A percentile compares a stretch with the other conserved stretches of the same genome.
These are phyloP conservation scores for Metschnikowia similis DNA, from an alignment of 805 yeast species.

Conservation along the genomic window DNA sequence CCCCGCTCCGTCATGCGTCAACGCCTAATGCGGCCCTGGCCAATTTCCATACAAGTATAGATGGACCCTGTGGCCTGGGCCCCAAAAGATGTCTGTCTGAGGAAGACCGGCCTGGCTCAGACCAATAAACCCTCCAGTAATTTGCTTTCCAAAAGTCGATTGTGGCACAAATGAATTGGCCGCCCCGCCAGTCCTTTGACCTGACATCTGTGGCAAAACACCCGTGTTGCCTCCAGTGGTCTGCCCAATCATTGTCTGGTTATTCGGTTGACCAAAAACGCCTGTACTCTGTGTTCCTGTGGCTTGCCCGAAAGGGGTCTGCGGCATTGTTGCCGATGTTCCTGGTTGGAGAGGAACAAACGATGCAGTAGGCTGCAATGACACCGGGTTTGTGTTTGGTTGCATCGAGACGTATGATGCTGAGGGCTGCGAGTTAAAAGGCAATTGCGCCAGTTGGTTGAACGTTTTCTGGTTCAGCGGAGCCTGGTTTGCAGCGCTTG, in stretches of 20 bases:
- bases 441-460: constrained; percentile 25
- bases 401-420: constrained; percentile 1
- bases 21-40: too few species aligned
- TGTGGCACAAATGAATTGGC: constrained; percentile 50
- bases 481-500: too few species aligned
- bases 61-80: constrained; percentile 11
- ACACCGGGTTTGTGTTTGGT: constrained; percentile 1
- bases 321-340: constrained; percentile 27
- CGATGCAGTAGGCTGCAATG: constrained; percentile 13
- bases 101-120: not conserved
- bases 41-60: too few species aligned
- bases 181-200: constrained; percentile 37
- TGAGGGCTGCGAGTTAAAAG: constrained; percentile 21
- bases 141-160: constrained; percentile 17
- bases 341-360: constrained; percentile 16
- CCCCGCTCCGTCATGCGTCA: too few species aligned
- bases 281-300: not conserved
- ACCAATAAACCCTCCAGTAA: not conserved
- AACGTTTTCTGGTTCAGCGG: constrained; percentile 19
- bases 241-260: too few species aligned
- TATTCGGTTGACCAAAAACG: not conserved
- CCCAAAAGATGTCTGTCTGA: constrained; percentile 19
- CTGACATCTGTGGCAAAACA: not conserved
- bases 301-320: constrained; percentile 32
- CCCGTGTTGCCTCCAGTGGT: not conserved